Conservation (phyloP, 257 asterid species). For the Nemophila menziesii region DNA sequence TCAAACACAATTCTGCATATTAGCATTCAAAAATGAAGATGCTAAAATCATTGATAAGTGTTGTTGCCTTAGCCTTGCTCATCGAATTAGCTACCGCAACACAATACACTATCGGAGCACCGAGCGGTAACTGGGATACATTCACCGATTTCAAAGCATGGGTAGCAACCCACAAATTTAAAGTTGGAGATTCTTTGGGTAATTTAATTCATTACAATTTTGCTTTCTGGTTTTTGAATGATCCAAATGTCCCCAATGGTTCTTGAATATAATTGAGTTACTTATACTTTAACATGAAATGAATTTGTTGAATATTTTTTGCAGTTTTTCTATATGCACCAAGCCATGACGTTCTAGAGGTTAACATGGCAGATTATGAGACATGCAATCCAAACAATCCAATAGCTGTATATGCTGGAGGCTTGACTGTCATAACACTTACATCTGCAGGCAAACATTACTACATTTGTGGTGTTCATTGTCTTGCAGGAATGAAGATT, state of each 20-base stretch:
- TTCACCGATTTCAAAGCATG: constrained; percentile 30
- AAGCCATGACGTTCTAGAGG: constrained; percentile 55
- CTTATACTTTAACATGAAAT: too few relatives aligned
- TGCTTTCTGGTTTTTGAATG: too few relatives aligned
- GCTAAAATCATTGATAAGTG: constrained; percentile 16
- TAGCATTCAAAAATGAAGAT: constrained; percentile 22
- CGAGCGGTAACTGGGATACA: constrained; percentile 51
- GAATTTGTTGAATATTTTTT: too few relatives aligned
- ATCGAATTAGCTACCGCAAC: constrained; percentile 30
- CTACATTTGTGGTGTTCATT: constrained; percentile 67
- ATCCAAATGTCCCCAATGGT: too few relatives aligned
- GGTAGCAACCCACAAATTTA: constrained; percentile 37
- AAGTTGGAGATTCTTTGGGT: constrained; percentile 44
- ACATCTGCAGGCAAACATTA: constrained; percentile 45
- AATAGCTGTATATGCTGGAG: constrained; percentile 28
- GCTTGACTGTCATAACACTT: constrained; percentile 32
- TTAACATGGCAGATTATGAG: constrained; percentile 38
- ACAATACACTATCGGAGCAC: constrained; percentile 44
- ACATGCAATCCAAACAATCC: constrained; percentile 41
- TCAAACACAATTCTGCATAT: background rate
- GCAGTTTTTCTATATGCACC: constrained; percentile 43
- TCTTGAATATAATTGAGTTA: too few relatives aligned
- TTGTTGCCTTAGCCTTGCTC: constrained; percentile 16
- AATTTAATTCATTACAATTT: too few relatives aligned
- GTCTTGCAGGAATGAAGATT: constrained; percentile 64